Conservation (phyloP, 2,329 filamentous ascomycete genomes). For the Zymoseptoria crescenta region DNA sequence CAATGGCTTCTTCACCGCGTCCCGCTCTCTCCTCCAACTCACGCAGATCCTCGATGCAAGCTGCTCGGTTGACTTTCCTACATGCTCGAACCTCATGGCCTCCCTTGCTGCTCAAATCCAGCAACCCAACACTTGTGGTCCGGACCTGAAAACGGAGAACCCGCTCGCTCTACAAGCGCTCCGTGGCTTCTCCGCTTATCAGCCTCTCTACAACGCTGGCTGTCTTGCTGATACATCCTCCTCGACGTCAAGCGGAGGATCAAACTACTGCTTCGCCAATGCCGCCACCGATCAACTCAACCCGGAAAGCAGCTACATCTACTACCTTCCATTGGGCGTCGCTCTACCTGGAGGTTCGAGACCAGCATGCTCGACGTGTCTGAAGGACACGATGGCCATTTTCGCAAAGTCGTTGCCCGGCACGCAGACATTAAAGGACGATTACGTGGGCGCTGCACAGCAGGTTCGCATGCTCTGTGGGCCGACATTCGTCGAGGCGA, state of each 20-base stretch:
- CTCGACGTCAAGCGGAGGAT: conserved; percentile 28
- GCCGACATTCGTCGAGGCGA: conserved; percentile 37
- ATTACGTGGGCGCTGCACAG: conserved; percentile 63
- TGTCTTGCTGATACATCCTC: conserved; percentile 59
- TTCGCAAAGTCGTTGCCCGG: conserved; percentile 65
- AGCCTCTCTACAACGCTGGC: conserved; percentile 67
- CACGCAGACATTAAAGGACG: conserved; percentile 57
- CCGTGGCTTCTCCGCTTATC: conserved; percentile 67
- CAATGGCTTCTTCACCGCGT: conserved; percentile 70
- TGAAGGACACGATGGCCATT: conserved; percentile 72
- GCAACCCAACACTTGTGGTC: conserved; percentile 55
- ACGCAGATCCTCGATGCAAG: conserved; percentile 71
- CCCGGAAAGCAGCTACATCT: conserved; percentile 68
- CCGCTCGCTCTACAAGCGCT: conserved; percentile 67
- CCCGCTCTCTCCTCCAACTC: conserved; percentile 62
- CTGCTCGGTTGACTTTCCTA: conserved; percentile 59
- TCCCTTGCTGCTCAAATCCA: conserved; percentile 59
- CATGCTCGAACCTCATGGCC: conserved; percentile 60
- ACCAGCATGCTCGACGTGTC: conserved; percentile 69
- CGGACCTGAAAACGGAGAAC: conserved; percentile 61
- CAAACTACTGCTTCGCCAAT: conserved; percentile 65
- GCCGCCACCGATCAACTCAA: conserved; percentile 69
- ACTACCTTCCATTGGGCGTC: conserved; percentile 75
- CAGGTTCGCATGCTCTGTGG: conserved; percentile 63
- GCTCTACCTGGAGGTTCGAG: conserved; percentile 56